Evolutionary conservation across 2,329 filamentous ascomycete genomes (phyloP), one percentile per base, ranked within the genome.

Genomic region (Botryosphaeria dothidea): DNA sequence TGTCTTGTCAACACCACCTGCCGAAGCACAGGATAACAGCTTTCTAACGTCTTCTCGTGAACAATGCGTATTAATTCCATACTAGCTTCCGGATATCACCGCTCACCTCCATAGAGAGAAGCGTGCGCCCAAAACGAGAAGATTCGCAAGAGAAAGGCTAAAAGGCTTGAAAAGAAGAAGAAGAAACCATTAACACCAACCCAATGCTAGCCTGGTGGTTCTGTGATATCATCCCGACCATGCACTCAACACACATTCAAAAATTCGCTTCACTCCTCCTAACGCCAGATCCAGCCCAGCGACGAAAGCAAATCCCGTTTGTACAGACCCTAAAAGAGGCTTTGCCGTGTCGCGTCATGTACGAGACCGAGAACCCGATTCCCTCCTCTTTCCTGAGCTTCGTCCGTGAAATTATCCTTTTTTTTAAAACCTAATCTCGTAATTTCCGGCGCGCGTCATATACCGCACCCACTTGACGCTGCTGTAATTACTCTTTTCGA

Each of bases 381-480:
- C 17, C 27, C 34, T 6, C 27, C 27, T 46, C 38, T 46, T 60
- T 60, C 23, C 4, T 38, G n/a, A 41, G 52, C 23, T 45, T 23
- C 27, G 8, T 46, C 17, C 31, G 31, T 34, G 31, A 34, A 34
- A 34, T n/a, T n/a, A n/a, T 34, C 31, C 31, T 23, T 23, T 21
- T 34, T 17, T 21, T 41, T 51, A 65, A n/a, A 65, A 96, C 90
- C 93, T 85, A 76, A 99, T 97, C 81, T 99, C 95, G 79, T 99
- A 99, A 78, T 93, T 97, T 29, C 95, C 95, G 17, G 94, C 95
- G 70, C 94, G 88, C 19, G 95, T 99, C 95, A 99, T 98, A 79
- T 99, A 99, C 71, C 95, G 85, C 71, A 99, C 95, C 95, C 95
- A 99, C 80, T 99, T 99, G 56, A 99, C 95, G 75, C 93, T 97